Base-by-base conservation (phyloP, 176 grass and related monocot species). In the Chrysopogon serrulatus region DNA sequence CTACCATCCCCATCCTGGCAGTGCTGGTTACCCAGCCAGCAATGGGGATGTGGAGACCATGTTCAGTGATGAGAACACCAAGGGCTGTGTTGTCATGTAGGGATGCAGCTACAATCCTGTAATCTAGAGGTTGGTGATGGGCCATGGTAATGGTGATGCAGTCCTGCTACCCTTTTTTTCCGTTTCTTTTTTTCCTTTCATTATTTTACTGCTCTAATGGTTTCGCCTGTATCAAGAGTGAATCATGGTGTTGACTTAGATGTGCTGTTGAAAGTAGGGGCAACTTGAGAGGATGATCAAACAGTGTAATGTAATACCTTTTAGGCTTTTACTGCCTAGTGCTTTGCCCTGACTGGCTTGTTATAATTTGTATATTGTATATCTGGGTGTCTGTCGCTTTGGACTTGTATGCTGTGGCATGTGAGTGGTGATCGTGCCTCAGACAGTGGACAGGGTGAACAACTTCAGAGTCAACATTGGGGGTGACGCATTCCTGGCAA, bases 11-110 rank as follows among this genome's bases (percentile, higher is more conserved):
- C 89, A 90, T 60, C 83, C 87, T 3, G 91, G 85, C 57, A 78
- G 76, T 16, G 48, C 83, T 2, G 84, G 79, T 12, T 87, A 99
- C 84, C 86, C 83, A 19, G 86, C 81, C 24, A 90, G 40, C 57
- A 90, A 71, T 49, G 97, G 92, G 31, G 91, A 90, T 27, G 90
- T 91, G 71, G 93, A 88, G 42, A 85, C 94, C 57, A 90, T 98
- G 91, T 98, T 95, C 88, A 98, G 93, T 76, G 96, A 98, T 54
- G 96, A 98, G 80, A 98, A 98, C 81, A 94, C 96, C 61, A 98
- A 43, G 54, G 82, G 85, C 21, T 99, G 97, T 88, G 65, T 84
- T 89, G 88, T 98, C 77, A 98, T 98, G 96, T 99, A 95, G 91
- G 70, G 71, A 80, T 66, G 83, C 27, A 79, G 81, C 76, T 82